Evolutionary conservation across 768 basidiomycete genomes (phyloP).

Genomic region (Stropharia rugosoannulata): DNA sequence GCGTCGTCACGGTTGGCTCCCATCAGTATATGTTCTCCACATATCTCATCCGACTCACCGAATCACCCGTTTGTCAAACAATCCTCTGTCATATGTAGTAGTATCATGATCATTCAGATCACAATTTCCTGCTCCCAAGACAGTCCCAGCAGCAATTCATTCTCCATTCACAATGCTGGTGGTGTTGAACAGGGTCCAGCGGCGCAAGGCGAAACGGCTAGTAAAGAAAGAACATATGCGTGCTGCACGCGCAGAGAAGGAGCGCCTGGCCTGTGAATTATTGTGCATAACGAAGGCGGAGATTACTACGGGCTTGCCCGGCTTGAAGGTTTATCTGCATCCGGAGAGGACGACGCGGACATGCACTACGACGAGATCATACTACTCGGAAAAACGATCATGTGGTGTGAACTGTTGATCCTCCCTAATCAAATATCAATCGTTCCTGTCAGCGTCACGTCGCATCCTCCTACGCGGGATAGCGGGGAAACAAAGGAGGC

Average conservation of each 20-base stretch:
- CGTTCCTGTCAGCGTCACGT: no score
- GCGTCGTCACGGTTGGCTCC: no score
- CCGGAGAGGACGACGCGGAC: neutral
- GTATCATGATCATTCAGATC: no score
- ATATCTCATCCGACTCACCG: no score
- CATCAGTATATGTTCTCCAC: no score
- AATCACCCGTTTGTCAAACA: no score
- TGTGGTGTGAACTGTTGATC: no score
- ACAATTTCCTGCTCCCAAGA: neutral
- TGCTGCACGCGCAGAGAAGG: slow-evolving; percentile 10
- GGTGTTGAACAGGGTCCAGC: slow-evolving; percentile 2
- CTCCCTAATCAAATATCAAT: no score
- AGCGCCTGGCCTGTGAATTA: slow-evolving; percentile 10
- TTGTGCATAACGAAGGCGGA: neutral
- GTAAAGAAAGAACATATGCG: slow-evolving; percentile 10
- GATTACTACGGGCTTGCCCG: slow-evolving; percentile 2
- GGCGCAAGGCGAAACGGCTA: slow-evolving; percentile 11
- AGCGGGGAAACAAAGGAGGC: no score
- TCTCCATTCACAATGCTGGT: slow-evolving; percentile 44
- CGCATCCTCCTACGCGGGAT: no score
- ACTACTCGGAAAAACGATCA: no score
- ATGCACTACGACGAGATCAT: slow-evolving; percentile 47
- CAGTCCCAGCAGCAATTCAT: slow-evolving; percentile 21
- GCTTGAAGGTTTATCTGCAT: neutral
- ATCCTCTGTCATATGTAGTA: no score